phyloP scores from a whole-genome alignment of 495 filamentous ascomycete species.

The Trichoderma virens region DNA sequence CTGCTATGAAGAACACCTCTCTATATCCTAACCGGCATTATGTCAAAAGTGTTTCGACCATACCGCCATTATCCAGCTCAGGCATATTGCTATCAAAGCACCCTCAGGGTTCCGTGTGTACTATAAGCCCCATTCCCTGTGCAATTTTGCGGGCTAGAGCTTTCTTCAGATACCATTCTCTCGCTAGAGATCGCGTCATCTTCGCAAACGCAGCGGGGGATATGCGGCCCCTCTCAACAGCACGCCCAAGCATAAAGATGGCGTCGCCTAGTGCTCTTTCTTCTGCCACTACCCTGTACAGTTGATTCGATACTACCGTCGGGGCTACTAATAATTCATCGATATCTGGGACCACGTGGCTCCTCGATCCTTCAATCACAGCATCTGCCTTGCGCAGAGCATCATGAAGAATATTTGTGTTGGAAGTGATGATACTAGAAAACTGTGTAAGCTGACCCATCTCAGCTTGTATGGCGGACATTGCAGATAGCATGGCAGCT shows the following conservation, averaged over 20 bases:
- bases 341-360: conserved; percentile 46
- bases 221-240: conserved; percentile 73
- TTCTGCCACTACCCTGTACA: conserved; percentile 82
- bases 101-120: no score
- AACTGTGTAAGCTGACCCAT: conserved; percentile 60
- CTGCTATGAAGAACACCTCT: no score
- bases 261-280: conserved; percentile 77
- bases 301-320: conserved; percentile 83
- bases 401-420: conserved; percentile 69
- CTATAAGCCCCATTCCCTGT: conserved; percentile 71
- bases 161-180: conserved; percentile 88
- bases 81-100: no score
- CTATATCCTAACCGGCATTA: no score
- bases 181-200: conserved; percentile 70
- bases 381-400: conserved; percentile 70
- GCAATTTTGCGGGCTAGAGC: conserved; percentile 85
- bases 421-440: conserved; percentile 59
- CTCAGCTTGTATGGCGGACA: conserved; percentile 61
- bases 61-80: no score
- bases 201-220: conserved; percentile 74
- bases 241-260: conserved; percentile 75
- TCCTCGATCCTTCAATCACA: conserved; percentile 60
- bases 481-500: conserved; percentile 60
- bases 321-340: conserved; percentile 92
- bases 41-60: no score